These are phyloP conservation scores for Mycena rosella DNA, from an alignment of 768 basidiomycete species.

Conservation along the genomic window DNA sequence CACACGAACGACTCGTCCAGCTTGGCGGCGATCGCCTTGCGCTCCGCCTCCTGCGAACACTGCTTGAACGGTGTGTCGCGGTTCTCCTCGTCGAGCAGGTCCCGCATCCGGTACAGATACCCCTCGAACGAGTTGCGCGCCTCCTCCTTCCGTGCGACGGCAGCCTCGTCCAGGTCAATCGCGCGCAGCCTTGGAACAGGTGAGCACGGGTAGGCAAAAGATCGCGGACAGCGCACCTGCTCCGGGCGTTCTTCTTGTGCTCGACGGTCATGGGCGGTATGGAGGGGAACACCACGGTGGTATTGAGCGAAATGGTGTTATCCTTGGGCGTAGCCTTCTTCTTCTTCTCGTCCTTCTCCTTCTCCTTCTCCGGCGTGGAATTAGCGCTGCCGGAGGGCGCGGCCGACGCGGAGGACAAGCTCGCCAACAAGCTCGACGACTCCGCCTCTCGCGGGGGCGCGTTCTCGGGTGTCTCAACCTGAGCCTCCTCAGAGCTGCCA, in stretches of 20 bases:
- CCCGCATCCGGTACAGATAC: conserved; percentile 92
- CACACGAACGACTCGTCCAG: conserved; percentile 84
- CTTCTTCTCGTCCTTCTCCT: conserved; percentile 48
- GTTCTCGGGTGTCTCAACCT: conserved; percentile 55
- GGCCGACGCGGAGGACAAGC: conserved; percentile 44
- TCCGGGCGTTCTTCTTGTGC: conserved; percentile 80
- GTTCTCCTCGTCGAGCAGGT: conserved; percentile 79
- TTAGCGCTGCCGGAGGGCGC: conserved; percentile 57
- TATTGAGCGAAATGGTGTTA: conserved; percentile 76
- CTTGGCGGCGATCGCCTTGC: conserved; percentile 72
- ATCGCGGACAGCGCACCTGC: conserved; percentile 65
- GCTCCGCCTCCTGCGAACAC: conserved; percentile 82
- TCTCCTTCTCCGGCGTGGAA: conserved; percentile 51
- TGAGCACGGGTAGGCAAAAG: conserved; percentile 9
- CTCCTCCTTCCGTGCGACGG: conserved; percentile 86
- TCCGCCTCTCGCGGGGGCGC: conserved; percentile 58
- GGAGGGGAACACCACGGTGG: conserved; percentile 73
- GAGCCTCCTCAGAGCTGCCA: conserved; percentile 57
- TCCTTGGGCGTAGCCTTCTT: conserved; percentile 56
- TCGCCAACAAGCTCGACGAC: conserved; percentile 49
- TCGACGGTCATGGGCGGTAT: conserved; percentile 82
- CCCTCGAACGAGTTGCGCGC: conserved; percentile 92
- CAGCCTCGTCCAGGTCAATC: conserved; percentile 81
- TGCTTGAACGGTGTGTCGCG: conserved; percentile 83
- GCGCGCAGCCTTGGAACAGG: conserved; percentile 72